These are phyloP conservation scores for Nicotiana otophora DNA, from an alignment of 257 asterid species.

Conservation along the genomic window DNA sequence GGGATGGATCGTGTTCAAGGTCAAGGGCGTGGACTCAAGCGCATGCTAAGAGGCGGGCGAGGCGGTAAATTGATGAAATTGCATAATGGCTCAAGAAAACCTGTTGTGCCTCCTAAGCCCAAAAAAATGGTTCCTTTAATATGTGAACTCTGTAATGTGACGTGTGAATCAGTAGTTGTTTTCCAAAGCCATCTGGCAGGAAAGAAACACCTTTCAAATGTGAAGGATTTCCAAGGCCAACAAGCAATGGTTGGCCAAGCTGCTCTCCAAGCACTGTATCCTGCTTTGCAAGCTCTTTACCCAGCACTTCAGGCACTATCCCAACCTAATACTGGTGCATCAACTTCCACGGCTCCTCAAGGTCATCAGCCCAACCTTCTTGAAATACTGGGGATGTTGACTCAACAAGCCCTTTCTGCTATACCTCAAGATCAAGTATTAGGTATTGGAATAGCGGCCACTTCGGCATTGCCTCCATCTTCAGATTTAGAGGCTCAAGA, in stretches of 20 bases:
- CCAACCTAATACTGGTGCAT: constrained; percentile 26
- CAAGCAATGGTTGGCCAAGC: constrained; percentile 41
- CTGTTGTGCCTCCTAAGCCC: constrained; percentile 37
- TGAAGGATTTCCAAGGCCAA: constrained; percentile 41
- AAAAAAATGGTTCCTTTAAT: constrained; percentile 45
- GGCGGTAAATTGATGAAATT: constrained; percentile 26
- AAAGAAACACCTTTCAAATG: constrained; percentile 50
- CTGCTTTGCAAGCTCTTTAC: constrained; percentile 33
- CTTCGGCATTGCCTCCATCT: constrained; percentile 6
- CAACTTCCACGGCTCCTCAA: constrained; percentile 25
- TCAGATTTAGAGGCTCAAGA: constrained; percentile 12
- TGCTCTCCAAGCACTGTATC: constrained; percentile 31
- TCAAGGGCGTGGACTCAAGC: constrained; percentile 32
- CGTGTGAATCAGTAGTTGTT: constrained; percentile 45
- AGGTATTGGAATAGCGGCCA: neutral
- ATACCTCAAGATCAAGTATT: constrained; percentile 20
- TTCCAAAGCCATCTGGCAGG: constrained; percentile 64
- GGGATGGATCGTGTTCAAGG: constrained; percentile 17
- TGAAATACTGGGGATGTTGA: constrained; percentile 17
- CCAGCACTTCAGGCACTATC: constrained; percentile 26
- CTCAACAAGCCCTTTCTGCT: constrained; percentile 17
- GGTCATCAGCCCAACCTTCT: constrained; percentile 27
- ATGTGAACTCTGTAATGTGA: constrained; percentile 54
- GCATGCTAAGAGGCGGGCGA: constrained; percentile 36
- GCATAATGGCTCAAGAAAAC: constrained; percentile 25